Conservation (phyloP, 78 protist genomes). For the Mastigamoeba balamuthi region DNA sequence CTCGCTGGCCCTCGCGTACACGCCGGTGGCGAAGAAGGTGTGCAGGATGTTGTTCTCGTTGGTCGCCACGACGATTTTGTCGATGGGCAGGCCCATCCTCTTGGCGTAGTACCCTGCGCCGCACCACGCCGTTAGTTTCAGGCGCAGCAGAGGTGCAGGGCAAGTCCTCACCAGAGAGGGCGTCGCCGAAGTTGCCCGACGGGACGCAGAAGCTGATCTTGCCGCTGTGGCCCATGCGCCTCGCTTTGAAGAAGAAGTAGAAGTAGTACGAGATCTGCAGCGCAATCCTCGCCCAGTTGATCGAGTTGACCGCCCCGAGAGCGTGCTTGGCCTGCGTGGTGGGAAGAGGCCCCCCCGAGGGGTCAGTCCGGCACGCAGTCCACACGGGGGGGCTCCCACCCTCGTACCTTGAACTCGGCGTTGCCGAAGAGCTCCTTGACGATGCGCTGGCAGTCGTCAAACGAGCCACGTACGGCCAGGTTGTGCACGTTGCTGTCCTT, state of each 20-base stretch:
- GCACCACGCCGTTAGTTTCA: too few species aligned
- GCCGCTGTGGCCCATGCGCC: too few species aligned
- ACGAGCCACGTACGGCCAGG: conserved; percentile 35
- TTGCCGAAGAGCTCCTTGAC: conserved; percentile 37
- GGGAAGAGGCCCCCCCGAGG: not conserved
- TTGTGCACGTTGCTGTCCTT: conserved; percentile 43
- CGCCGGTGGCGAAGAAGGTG: conserved; percentile 6
- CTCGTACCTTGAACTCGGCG: too few species aligned
- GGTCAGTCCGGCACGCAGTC: too few species aligned
- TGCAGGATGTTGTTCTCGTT: conserved; percentile 44
- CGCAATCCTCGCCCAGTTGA: conserved; percentile 62
- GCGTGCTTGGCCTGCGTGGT: not conserved
- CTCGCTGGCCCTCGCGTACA: not conserved
- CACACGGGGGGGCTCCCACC: too few species aligned
- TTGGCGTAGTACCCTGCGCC: not conserved
- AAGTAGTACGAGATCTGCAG: conserved; percentile 54
- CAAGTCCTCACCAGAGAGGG: conserved; percentile 1
- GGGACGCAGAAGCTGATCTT: conserved; percentile 28
- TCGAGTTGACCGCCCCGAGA: conserved; percentile 49
- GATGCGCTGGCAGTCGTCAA: conserved; percentile 46
- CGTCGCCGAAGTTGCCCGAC: conserved; percentile 60
- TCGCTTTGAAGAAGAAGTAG: conserved; percentile 21
- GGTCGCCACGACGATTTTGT: conserved; percentile 44
- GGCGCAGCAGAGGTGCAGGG: too few species aligned
- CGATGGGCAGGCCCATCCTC: conserved; percentile 34